Base-by-base conservation (phyloP, 805 yeast genomes). In the Candida lessepsii region DNA sequence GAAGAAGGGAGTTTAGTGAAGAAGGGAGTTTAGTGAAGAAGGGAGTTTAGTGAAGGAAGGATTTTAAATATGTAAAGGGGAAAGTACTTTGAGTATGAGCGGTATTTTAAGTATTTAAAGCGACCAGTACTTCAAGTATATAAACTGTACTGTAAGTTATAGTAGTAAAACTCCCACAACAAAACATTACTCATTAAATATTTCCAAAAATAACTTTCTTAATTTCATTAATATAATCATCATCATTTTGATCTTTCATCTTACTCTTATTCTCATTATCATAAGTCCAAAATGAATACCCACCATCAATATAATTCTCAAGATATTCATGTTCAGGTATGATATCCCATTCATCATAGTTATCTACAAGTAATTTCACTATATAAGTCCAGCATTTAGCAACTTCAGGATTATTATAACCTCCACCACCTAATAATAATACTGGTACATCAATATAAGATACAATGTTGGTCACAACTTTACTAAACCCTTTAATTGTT, bases 381-480 rank as follows among this genome's bases (percentile, higher is more conserved):
- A 73, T 44, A 47, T 60, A 66, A 0, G 79, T 60, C 78, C 86
- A 81, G 41, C 80, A 76, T 44, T 84, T 70, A 0, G 88, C 79
- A 18, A 78, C 70, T 44, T 83, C 81, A 2, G 67, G 54, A 45
- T 72, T 77, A 45, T 82, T 78, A 53, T 85, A 85, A 0, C 91
- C 93, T 2, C 93, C 93, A 2, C 93, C 93, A 1, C 91, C 91
- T 1, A 84, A 61, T 5, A 85, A 41, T 39, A 81, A 39, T 0
- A 67, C 54, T 0, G 80, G 79, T 3, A 49, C 35, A n/a, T 43
- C 39, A 4, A 11, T 4, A 2, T 49, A 15, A 1, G 70, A 35
- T 14, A 73, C 16, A 9, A 49, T 26, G 18, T 45, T 4, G 9
- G 44, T 27, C 4, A 81, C 56, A 5, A 57, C 58, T 1, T 52